Base-by-base conservation (phyloP, 495 filamentous ascomycete species). In the Oleoguttula mirabilis region DNA sequence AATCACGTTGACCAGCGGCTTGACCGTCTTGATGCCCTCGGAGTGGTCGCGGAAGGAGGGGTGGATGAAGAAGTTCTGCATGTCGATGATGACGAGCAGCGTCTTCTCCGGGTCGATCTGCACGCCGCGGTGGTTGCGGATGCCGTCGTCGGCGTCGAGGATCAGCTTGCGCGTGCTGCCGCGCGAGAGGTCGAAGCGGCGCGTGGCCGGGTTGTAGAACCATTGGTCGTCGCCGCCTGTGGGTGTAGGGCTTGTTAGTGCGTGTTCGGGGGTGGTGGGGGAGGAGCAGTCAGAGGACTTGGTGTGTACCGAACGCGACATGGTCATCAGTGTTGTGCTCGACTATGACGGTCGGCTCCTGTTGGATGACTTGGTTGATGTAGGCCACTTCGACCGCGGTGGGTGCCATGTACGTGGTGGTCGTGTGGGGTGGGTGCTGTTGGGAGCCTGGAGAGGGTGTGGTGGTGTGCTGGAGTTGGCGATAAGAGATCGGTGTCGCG, bases 41-140 rank as follows among this genome's bases (percentile, higher is more conserved):
- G n/a, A 30, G 25, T 54, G 51, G 32, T 54, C 41, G 38, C 51
- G 47, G 36, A 39, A 45, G 12, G 19, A 11, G 12, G 51, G 51
- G 31, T 51, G 45, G 17, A 56, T 41, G 34, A 56, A 56, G 45
- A 49, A 52, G 25, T 53, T 56, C 39, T 56, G 53, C 50, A 56
- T 56, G 37, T 56, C 50, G 32, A 56, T 47, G 22, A 56, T 40
- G 22, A 52, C 40, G 10, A 56, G 50, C 22, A 50, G 51, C 10
- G 50, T 53, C 40, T 39, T 45, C 2, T 48, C 37, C 12, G 50
- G 50, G 31, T 59, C 54, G 24, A 56, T 54, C 38, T 51, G 38
- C 43, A 53, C 55, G 21, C 56, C 54, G 36, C 44, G 42, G 41
- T 59, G 53, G 36, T 59, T 54, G 23, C 42, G 40, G 41, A 54